A percentile compares a stretch with the other conserved stretches of the same genome.
Evolutionary conservation across 176 grass and related monocot genomes (phyloP).

Genomic region (Leersia perrieri): DNA sequence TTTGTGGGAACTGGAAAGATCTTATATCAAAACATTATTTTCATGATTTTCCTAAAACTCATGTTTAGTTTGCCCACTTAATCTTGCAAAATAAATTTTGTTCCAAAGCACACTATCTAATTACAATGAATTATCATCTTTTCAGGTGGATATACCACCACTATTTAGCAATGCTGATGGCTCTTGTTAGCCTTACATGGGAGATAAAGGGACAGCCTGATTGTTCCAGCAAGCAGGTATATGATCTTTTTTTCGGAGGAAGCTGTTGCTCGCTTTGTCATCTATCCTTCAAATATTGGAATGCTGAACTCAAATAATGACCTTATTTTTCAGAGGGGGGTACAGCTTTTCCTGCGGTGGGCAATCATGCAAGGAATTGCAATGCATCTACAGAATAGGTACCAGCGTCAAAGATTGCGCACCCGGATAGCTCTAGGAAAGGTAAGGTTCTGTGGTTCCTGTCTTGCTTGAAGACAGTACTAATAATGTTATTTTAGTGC

Average conservation of each 20-base stretch:
- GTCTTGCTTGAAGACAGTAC: constrained; percentile 2
- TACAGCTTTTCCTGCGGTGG: constrained; percentile 92
- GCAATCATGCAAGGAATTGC: constrained; percentile 98
- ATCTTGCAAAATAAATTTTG: background rate
- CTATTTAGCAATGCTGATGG: constrained; percentile 95
- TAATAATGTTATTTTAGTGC: background rate
- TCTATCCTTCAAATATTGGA: background rate
- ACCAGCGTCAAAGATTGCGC: constrained; percentile 96
- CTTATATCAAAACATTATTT: constrained; percentile 1
- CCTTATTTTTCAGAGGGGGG: constrained; percentile 59
- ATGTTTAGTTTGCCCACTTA: background rate
- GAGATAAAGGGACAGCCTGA: constrained; percentile 92
- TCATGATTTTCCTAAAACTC: background rate
- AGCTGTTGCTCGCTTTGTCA: background rate
- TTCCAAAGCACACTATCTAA: constrained; percentile 12
- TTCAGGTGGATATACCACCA: constrained; percentile 99
- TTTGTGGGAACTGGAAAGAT: background rate
- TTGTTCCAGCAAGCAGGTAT: constrained; percentile 90
- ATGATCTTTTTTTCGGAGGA: background rate
- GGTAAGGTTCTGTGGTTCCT: constrained; percentile 38
- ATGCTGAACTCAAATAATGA: constrained; percentile 5
- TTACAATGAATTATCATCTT: constrained; percentile 1
- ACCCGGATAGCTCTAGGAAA: constrained; percentile 98
- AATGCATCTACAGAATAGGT: constrained; percentile 99
- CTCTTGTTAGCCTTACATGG: constrained; percentile 97